A percentile compares a stretch with the other conserved stretches of the same genome.
phyloP scores from a whole-genome alignment of 2,329 filamentous ascomycete species.

The Penicillium aurantiogriseum region DNA sequence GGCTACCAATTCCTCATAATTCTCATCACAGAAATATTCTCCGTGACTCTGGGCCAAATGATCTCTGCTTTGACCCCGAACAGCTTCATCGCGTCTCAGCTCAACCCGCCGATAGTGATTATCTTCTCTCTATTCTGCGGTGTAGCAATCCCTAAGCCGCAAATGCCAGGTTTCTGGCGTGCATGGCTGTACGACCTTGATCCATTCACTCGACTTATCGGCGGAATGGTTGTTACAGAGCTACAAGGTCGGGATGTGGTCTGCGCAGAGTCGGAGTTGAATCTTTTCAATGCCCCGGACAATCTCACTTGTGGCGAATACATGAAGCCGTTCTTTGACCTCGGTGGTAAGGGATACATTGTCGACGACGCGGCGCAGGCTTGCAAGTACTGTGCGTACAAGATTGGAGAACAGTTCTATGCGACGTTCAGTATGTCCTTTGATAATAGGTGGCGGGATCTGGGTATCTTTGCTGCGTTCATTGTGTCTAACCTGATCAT shows the following conservation, averaged over 20 bases:
- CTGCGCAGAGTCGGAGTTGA: slow-evolving; percentile 63
- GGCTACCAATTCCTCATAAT: slow-evolving; percentile 88
- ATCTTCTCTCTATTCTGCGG: slow-evolving; percentile 84
- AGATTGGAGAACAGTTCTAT: slow-evolving; percentile 78
- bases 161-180: slow-evolving; percentile 77
- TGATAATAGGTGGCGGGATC: slow-evolving; percentile 71
- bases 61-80: slow-evolving; percentile 75
- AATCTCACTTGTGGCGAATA: slow-evolving; percentile 72
- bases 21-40: slow-evolving; percentile 79
- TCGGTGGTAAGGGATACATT: slow-evolving; percentile 70
- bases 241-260: slow-evolving; percentile 64
- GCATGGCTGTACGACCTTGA: slow-evolving; percentile 79
- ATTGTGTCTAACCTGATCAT: slow-evolving; percentile 73
- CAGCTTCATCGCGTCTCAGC: slow-evolving; percentile 73
- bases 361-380: slow-evolving; percentile 61
- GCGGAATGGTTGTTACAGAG: slow-evolving; percentile 76
- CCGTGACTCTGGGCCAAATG: slow-evolving; percentile 74
- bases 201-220: slow-evolving; percentile 78
- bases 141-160: slow-evolving; percentile 73
- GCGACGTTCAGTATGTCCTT: slow-evolving; percentile 65
- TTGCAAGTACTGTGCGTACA: slow-evolving; percentile 82
- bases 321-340: slow-evolving; percentile 67
- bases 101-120: slow-evolving; percentile 81
- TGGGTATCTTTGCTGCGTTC: slow-evolving; percentile 76
- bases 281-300: slow-evolving; percentile 64